Percentiles rank a stretch among this genome's conserved stretches.
Evolutionary conservation across 73 alveolate genomes (phyloP).

Genomic region (Paraurostyla sp.): DNA sequence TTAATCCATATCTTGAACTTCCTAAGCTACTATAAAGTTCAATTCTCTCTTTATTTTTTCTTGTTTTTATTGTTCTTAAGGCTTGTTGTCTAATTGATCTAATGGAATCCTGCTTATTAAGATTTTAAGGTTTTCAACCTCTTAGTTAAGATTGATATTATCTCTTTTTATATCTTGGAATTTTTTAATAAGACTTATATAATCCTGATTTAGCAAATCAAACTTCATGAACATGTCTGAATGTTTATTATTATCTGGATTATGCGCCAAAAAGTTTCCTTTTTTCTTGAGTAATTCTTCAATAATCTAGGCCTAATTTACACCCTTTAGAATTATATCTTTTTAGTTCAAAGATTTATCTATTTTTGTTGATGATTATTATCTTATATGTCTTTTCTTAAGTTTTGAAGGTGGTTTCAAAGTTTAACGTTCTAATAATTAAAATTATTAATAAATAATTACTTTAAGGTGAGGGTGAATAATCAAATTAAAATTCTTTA

Average conservation of each 20-base stretch:
- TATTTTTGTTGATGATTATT: not conserved
- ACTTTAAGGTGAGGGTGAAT: slow-evolving; percentile 30
- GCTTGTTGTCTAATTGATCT: not conserved
- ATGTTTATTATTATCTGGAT: not conserved
- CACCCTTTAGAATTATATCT: slow-evolving; percentile 29
- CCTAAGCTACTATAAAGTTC: not conserved
- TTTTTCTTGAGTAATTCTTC: slow-evolving; percentile 26
- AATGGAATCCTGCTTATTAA: too few relatives aligned
- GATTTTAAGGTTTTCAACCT: too few relatives aligned
- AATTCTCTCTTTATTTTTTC: not conserved
- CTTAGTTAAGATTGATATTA: not conserved
- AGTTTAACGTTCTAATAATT: not conserved
- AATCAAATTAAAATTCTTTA: not conserved
- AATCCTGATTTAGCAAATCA: slow-evolving; percentile 22
- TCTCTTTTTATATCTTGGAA: slow-evolving; percentile 25
- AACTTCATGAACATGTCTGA: not conserved
- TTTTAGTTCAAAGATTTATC: not conserved
- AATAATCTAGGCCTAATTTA: slow-evolving; percentile 17
- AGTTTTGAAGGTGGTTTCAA: not conserved
- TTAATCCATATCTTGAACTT: slow-evolving; percentile 30
- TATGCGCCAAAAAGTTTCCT: not conserved
- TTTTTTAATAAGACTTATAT: slow-evolving; percentile 22
- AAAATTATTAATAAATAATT: not conserved
- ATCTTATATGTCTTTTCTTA: not conserved
- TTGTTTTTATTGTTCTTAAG: not conserved